Percentiles rank a stretch among this genome's conserved stretches.
Conservation (phyloP, 352 stramenopile genomes). For the Phytopythium delawarense region DNA sequence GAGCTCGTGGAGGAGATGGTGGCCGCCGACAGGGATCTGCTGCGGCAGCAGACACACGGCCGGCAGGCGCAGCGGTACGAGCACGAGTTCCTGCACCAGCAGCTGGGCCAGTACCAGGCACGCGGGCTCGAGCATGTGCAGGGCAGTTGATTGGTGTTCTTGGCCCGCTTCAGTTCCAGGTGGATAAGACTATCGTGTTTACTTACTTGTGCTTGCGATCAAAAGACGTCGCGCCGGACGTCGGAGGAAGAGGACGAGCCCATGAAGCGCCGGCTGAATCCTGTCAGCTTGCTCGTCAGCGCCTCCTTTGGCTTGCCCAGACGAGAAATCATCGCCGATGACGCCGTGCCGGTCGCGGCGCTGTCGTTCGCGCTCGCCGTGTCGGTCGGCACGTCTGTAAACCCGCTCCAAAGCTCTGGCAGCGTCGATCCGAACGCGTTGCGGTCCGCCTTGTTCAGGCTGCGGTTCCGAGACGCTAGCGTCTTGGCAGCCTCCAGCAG, state of each 20-base stretch:
- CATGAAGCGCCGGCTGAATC: conserved; percentile 52
- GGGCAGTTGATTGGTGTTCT: background rate
- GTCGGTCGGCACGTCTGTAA: conserved; percentile 34
- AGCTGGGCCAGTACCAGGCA: background rate
- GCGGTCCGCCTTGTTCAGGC: conserved; percentile 46
- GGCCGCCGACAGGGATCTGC: conserved; percentile 56
- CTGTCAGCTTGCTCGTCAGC: conserved; percentile 52
- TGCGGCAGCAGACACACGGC: conserved; percentile 3
- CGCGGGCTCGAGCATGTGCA: background rate
- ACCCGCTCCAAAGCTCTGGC: conserved; percentile 57
- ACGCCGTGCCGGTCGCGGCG: conserved; percentile 10
- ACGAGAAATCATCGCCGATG: background rate
- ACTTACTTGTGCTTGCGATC: conserved; percentile 8
- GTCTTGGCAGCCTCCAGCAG: conserved; percentile 44
- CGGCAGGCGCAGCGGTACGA: background rate
- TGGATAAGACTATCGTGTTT: background rate
- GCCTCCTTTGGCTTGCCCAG: conserved; percentile 15
- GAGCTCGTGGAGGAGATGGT: conserved; percentile 97
- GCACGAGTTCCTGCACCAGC: background rate
- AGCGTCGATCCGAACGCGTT: conserved; percentile 37
- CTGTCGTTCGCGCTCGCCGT: conserved; percentile 19
- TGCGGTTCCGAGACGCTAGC: conserved; percentile 30
- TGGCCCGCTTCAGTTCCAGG: too few species aligned
- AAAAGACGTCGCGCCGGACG: conserved; percentile 63
- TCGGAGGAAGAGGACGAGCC: conserved; percentile 26